Evolutionary conservation across 176 grass and related monocot genomes (phyloP).

Genomic region (Paspalum notatum): DNA sequence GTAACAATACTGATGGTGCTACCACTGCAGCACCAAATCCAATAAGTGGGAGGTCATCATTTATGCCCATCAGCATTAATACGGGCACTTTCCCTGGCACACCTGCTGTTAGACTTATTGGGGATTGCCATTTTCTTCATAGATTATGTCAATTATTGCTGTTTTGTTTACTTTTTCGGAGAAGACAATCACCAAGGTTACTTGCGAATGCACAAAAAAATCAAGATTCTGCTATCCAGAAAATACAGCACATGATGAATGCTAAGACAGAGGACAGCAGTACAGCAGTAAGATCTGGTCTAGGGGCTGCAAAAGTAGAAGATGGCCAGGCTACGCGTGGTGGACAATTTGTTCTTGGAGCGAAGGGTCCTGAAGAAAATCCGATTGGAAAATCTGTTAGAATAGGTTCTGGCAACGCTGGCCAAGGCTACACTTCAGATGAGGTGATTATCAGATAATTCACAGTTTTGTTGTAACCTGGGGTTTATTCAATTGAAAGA

Average conservation of each 20-base stretch:
- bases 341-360: constrained; percentile 61
- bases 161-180: constrained; percentile 94
- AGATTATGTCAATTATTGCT: constrained; percentile 88
- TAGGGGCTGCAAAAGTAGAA: constrained; percentile 75
- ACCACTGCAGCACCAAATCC: constrained; percentile 74
- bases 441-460: constrained; percentile 64
- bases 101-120: constrained; percentile 96
- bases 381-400: constrained; percentile 65
- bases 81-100: constrained; percentile 98
- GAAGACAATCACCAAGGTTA: constrained; percentile 77
- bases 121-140: constrained; percentile 98
- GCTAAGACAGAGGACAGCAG: constrained; percentile 69
- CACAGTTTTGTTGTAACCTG: background rate
- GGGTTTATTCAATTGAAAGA: constrained; percentile 2
- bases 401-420: constrained; percentile 95
- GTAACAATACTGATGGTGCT: constrained; percentile 89
- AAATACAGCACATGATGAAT: constrained; percentile 74
- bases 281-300: constrained; percentile 51
- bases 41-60: constrained; percentile 70
- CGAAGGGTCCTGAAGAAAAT: constrained; percentile 79
- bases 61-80: constrained; percentile 98
- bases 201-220: constrained; percentile 67
- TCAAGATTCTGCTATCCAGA: constrained; percentile 69
- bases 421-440: constrained; percentile 98
- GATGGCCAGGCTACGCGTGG: constrained; percentile 61